Evolutionary conservation across 805 yeast species (phyloP), one percentile per base, ranked within the genome.

Genomic region (Starmerella vaccinii): DNA sequence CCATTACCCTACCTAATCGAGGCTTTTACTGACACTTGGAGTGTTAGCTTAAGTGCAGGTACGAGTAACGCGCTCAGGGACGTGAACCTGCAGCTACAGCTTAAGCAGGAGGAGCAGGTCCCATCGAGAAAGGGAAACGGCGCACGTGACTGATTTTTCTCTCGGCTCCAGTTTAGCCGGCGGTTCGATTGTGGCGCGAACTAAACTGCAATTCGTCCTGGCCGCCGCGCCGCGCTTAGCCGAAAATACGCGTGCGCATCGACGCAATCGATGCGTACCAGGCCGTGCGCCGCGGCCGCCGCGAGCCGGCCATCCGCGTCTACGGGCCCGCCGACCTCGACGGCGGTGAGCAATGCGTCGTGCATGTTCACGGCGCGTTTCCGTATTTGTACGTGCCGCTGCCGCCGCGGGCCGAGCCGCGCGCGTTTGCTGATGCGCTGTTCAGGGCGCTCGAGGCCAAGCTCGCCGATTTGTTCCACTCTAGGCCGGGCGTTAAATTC

Each of bases 301-400:
- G 58, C 46, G 89, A 84, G 0, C 97, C 97, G 0, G 70, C 87
- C 0, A 68, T 88, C 1, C 68, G 97, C 45, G 66, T 92, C 0
- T 92, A 78, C 67, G 97, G 97, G 0, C 72, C 77, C 12, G 56
- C 82, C 0, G 72, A 76, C 1, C 71, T 80, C 0, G 46, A 44
- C 5, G 32, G 27, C 15, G 84, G 87, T 0, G 78, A 77, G 57
- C 76, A 77, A 26, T 72, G 74, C 10, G 57, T 76, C 13, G 75
- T 83, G 1, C 96, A 92, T 63, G 68, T 92, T 9, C 97, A 89
- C 67, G 89, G 90, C 35, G 76, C 77, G 18, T 85, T 74, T 56
- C 98, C 97, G 0, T 92, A 90, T 61, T 57, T 90, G 1, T 88
- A 75, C 61, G 70, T 89, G 2, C 78, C 56, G 5, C 53, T 57